Conservation (phyloP, 768 basidiomycete species). For the Suillus bovinus region DNA sequence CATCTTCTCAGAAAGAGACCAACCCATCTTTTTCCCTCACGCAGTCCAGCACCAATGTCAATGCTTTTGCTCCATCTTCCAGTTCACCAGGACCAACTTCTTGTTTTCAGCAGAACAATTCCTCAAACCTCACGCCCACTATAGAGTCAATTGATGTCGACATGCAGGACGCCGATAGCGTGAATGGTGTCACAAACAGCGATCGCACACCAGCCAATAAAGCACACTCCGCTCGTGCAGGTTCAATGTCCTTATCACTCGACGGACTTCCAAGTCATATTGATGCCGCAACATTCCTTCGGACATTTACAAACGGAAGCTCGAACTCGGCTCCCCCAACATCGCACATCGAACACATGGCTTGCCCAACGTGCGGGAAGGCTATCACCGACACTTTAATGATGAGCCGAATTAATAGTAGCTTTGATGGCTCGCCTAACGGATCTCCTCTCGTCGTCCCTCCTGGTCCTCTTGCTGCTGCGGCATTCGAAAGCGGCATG, state of each 20-base stretch:
- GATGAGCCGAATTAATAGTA: constrained; percentile 29
- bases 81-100: background rate
- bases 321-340: constrained; percentile 48
- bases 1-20: constrained; percentile 29
- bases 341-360: constrained; percentile 38
- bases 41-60: constrained; percentile 26
- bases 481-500: constrained; percentile 60
- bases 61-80: constrained; percentile 7
- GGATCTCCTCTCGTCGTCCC: constrained; percentile 48
- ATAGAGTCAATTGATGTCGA: constrained; percentile 25
- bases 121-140: background rate
- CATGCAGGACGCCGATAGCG: constrained; percentile 28
- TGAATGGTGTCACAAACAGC: constrained; percentile 27
- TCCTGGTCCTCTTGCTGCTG: constrained; percentile 55
- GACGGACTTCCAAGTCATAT: constrained; percentile 45
- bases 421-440: constrained; percentile 28
- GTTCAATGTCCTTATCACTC: constrained; percentile 52
- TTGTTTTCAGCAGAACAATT: background rate
- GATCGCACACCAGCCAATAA: constrained; percentile 21
- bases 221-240: constrained; percentile 31
- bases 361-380: constrained; percentile 60
- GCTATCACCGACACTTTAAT: constrained; percentile 44
- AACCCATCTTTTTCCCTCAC: constrained; percentile 14
- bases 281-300: constrained; percentile 36
- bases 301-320: constrained; percentile 30